A percentile compares a stretch with the other conserved stretches of the same genome.
Evolutionary conservation across 2,329 filamentous ascomycete species (phyloP).

Genomic region (Escovopsis sp.): DNA sequence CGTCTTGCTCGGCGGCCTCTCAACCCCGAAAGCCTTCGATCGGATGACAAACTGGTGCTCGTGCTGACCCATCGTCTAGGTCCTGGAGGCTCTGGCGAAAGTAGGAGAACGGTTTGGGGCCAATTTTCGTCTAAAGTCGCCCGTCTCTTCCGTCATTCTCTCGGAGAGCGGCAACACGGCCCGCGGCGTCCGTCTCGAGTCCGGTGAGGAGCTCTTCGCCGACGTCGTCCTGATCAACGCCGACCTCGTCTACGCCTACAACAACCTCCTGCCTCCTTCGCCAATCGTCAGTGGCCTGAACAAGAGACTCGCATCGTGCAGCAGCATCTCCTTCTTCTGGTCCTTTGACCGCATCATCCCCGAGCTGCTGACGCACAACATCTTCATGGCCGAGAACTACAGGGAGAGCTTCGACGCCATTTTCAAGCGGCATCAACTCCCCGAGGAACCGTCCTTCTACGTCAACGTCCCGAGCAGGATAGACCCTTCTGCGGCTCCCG

Average conservation of each 20-base stretch:
- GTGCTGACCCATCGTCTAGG: constrained; percentile 34
- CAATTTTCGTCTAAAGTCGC: constrained; percentile 43
- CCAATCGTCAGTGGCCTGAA: constrained; percentile 24
- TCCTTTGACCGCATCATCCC: constrained; percentile 44
- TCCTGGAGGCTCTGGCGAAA: constrained; percentile 48
- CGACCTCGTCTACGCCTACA: constrained; percentile 62
- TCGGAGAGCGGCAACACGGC: background rate
- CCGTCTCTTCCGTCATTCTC: constrained; percentile 41
- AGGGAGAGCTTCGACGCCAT: constrained; percentile 61
- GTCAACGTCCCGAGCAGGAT: constrained; percentile 61
- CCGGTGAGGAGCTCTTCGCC: constrained; percentile 42
- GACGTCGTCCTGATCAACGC: constrained; percentile 59
- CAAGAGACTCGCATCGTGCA: constrained; percentile 45
- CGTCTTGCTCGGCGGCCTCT: too few species aligned
- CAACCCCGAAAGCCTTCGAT: too few species aligned
- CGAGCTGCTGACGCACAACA: constrained; percentile 56
- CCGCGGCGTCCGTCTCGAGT: constrained; percentile 41
- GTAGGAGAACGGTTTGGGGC: constrained; percentile 49
- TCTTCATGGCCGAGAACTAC: constrained; percentile 63
- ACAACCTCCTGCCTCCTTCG: constrained; percentile 45
- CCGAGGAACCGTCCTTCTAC: constrained; percentile 58
- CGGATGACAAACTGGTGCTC: too few species aligned
- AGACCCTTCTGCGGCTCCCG: constrained; percentile 51
- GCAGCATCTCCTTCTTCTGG: constrained; percentile 68
- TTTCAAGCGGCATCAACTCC: constrained; percentile 54